Evolutionary conservation across 306 rosid species (phyloP).

Genomic region (Hylodesmum podocarpum): DNA sequence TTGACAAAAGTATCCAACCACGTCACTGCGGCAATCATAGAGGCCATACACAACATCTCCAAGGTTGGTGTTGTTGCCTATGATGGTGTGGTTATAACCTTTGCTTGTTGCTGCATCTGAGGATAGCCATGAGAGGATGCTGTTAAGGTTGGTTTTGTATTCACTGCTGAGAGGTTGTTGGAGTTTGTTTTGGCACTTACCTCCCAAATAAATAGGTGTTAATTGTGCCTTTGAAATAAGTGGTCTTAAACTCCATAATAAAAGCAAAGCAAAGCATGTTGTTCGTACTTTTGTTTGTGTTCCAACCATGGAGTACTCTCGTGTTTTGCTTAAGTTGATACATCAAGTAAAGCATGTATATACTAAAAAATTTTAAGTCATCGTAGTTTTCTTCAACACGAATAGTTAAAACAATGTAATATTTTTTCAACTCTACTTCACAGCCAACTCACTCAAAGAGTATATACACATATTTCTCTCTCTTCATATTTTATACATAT

Average conservation of each 20-base stretch:
- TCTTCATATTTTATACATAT: too few relatives aligned
- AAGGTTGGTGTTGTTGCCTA: not conserved
- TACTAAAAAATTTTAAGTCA: too few relatives aligned
- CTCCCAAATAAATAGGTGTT: not conserved
- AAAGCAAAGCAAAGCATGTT: not conserved
- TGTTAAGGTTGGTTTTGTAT: not conserved
- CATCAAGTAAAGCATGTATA: not conserved
- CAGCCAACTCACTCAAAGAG: too few relatives aligned
- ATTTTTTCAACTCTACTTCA: too few relatives aligned
- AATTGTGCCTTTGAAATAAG: not conserved
- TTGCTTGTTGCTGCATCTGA: not conserved
- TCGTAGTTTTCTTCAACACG: too few relatives aligned
- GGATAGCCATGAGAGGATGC: not conserved
- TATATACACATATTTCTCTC: too few relatives aligned
- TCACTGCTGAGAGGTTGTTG: not conserved
- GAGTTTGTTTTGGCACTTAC: not conserved
- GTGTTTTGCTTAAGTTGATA: not conserved
- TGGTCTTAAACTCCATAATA: not conserved
- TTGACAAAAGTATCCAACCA: constrained; percentile 1
- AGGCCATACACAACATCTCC: constrained; percentile 1
- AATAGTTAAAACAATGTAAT: too few relatives aligned
- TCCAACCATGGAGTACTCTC: not conserved
- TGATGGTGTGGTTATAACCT: not conserved
- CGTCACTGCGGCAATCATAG: not conserved
- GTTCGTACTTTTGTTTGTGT: not conserved